Conservation (phyloP, 768 basidiomycete species). For the Serendipita sp. region DNA sequence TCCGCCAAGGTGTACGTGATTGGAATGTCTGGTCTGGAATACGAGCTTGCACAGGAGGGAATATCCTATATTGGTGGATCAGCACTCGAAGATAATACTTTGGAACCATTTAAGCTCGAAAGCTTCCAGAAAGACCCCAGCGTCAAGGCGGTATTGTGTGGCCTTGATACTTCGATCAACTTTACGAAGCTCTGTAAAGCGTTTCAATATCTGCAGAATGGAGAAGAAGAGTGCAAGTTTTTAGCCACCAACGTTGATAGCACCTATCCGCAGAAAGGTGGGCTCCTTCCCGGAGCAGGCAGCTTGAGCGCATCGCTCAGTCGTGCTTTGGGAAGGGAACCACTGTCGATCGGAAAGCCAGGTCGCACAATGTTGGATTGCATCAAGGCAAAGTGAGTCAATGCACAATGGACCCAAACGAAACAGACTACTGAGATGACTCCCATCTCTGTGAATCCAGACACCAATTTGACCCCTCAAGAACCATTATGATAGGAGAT, state of each 20-base stretch:
- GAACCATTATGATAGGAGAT: slow-evolving; percentile 93
- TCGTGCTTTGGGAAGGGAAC: slow-evolving; percentile 51
- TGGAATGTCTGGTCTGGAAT: slow-evolving; percentile 80
- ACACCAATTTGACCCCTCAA: slow-evolving; percentile 67
- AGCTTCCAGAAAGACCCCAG: slow-evolving; percentile 59
- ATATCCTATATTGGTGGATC: slow-evolving; percentile 70
- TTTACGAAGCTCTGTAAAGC: slow-evolving; percentile 93
- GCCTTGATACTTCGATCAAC: slow-evolving; percentile 71
- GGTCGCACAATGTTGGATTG: slow-evolving; percentile 82
- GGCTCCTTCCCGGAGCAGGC: slow-evolving; percentile 73
- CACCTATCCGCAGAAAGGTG: slow-evolving; percentile 59
- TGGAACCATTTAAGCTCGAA: slow-evolving; percentile 49
- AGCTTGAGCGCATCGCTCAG: slow-evolving; percentile 69
- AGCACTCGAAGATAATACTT: slow-evolving; percentile 67
- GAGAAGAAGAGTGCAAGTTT: slow-evolving; percentile 47
- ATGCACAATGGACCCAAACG: background rate
- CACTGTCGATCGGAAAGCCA: slow-evolving; percentile 82
- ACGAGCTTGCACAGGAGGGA: slow-evolving; percentile 82
- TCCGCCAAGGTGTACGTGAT: slow-evolving; percentile 93
- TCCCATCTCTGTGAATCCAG: slow-evolving; percentile 25
- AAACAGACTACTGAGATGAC: no score
- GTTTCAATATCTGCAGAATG: slow-evolving; percentile 75
- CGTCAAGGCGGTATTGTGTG: slow-evolving; percentile 89
- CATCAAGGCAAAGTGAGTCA: slow-evolving; percentile 56
- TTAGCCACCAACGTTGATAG: slow-evolving; percentile 87